phyloP scores from a whole-genome alignment of 345 rosid genomes.

The Syzygium jambos region DNA sequence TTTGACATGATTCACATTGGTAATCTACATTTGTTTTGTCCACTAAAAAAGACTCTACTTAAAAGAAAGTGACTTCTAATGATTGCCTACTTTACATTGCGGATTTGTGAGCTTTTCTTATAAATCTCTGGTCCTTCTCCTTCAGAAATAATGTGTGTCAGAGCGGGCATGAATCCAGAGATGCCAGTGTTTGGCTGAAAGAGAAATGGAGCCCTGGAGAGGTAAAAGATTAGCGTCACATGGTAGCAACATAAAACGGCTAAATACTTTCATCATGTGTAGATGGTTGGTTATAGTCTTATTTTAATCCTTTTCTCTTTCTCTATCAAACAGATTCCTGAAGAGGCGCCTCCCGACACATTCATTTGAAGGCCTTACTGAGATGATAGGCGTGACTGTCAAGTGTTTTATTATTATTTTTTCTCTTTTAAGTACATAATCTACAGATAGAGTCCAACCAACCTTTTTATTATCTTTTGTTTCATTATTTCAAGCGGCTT shows the following conservation, averaged over 20 bases:
- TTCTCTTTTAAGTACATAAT: background rate
- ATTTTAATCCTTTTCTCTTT: background rate
- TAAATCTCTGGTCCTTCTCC: background rate
- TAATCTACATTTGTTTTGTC: conserved; percentile 3
- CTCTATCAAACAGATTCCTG: conserved; percentile 36
- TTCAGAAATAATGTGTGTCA: conserved; percentile 27
- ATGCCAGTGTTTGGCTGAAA: conserved; percentile 59
- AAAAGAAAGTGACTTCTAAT: background rate
- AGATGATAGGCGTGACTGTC: background rate
- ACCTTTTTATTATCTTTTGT: background rate
- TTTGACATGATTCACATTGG: conserved; percentile 6
- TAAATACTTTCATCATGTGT: background rate
- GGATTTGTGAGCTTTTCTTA: background rate
- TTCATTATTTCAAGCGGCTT: background rate
- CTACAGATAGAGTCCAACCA: background rate
- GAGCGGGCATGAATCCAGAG: conserved; percentile 26
- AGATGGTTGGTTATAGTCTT: background rate
- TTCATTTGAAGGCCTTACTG: conserved; percentile 5
- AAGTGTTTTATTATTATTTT: background rate
- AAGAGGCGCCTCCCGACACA: conserved; percentile 49
- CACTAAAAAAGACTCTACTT: background rate
- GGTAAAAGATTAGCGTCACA: conserved; percentile 24
- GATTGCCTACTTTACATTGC: background rate
- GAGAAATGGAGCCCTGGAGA: conserved; percentile 80
- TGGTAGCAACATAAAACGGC: background rate